Percentiles rank a stretch among this genome's conserved stretches.
Evolutionary conservation across 495 filamentous ascomycete genomes (phyloP).

Genomic region (Apodospora peruviana): DNA sequence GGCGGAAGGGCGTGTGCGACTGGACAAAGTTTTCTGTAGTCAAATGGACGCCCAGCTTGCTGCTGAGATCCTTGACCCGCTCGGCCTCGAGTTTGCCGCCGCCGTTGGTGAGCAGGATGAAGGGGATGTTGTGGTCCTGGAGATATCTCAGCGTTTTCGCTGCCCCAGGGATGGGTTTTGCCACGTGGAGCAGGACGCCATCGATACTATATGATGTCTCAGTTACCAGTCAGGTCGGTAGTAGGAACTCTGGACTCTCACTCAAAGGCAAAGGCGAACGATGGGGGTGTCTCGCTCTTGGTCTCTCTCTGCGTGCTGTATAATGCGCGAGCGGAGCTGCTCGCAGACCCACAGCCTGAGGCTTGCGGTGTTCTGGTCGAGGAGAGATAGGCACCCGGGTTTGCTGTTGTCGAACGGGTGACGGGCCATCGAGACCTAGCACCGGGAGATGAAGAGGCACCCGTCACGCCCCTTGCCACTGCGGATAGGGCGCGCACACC

Average conservation of each 20-base stretch:
- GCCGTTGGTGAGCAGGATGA: conserved; percentile 92
- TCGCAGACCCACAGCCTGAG: no score
- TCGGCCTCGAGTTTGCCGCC: conserved; percentile 87
- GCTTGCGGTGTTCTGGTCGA: no score
- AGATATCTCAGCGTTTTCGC: conserved; percentile 67
- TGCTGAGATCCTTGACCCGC: conserved; percentile 72
- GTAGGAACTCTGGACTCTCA: conserved; percentile 9
- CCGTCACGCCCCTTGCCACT: no score
- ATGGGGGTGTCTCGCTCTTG: conserved; percentile 9
- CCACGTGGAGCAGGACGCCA: conserved; percentile 86
- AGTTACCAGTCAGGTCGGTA: background rate
- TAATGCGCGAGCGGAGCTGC: background rate
- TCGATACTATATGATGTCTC: conserved; percentile 62
- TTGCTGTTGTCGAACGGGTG: no score
- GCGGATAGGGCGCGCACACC: no score
- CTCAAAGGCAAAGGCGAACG: conserved; percentile 36
- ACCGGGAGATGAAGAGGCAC: no score
- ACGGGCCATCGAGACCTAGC: no score
- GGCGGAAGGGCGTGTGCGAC: conserved; percentile 84
- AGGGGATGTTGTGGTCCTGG: conserved; percentile 61
- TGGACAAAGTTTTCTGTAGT: conserved; percentile 86
- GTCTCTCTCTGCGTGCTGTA: background rate
- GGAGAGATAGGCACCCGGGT: no score
- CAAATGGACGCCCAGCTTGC: conserved; percentile 69
- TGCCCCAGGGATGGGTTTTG: conserved; percentile 75